phyloP scores from a whole-genome alignment of 2,329 filamentous ascomycete species.

The Penicillium sp. region DNA sequence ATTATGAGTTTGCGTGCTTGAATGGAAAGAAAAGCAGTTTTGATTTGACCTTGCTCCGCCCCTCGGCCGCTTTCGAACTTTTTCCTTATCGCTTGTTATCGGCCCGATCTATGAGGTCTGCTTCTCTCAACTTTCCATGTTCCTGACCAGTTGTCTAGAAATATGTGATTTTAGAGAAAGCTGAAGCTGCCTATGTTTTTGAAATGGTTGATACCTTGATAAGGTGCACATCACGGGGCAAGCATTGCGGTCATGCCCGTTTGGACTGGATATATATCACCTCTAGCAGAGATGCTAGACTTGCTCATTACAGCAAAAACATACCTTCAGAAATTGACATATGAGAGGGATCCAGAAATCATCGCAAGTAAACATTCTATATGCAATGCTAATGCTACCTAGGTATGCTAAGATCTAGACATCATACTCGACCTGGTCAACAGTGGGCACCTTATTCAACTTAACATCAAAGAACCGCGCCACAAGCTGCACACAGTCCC shows the following conservation, averaged over 20 bases:
- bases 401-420: constrained; percentile 15
- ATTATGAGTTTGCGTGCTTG: constrained; percentile 28
- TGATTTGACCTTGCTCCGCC: constrained; percentile 12
- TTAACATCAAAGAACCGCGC: constrained; percentile 26
- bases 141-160: not conserved
- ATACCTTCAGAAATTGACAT: too few species aligned
- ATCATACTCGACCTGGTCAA: constrained; percentile 31
- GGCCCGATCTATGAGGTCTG: constrained; percentile 2
- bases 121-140: not conserved
- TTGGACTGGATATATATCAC: not conserved
- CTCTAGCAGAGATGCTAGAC: not conserved
- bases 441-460: constrained; percentile 30
- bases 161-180: too few species aligned
- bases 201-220: not conserved
- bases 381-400: not conserved
- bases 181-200: not conserved
- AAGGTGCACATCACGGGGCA: not conserved
- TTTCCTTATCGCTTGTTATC: constrained; percentile 25
- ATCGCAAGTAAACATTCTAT: not conserved
- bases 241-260: not conserved
- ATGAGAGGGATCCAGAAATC: too few species aligned
- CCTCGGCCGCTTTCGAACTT: constrained; percentile 23
- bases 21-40: constrained; percentile 5
- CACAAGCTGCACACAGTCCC: constrained; percentile 29
- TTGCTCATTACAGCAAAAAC: too few species aligned